Percentiles rank a stretch among this genome's conserved stretches.
Conservation (phyloP, 345 rosid genomes). For the Aquilaria sinensis region DNA sequence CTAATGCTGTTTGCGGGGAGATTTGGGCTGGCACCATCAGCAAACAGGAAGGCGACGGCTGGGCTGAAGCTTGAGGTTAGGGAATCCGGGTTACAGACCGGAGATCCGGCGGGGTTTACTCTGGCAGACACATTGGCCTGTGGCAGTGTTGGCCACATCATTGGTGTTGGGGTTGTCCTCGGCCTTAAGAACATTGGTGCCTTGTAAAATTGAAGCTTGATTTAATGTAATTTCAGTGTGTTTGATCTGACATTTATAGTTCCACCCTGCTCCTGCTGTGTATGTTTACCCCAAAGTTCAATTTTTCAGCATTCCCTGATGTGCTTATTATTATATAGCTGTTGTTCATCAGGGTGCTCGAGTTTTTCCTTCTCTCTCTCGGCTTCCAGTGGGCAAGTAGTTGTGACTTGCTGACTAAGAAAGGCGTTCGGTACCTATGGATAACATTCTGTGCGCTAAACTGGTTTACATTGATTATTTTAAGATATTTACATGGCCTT, state of each 20-base stretch:
- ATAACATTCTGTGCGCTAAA: too few species aligned
- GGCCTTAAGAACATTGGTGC: slow-evolving; percentile 87
- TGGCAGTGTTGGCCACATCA: slow-evolving; percentile 77
- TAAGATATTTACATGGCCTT: too few species aligned
- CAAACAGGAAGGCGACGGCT: slow-evolving; percentile 91
- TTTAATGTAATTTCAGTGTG: too few species aligned
- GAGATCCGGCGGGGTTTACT: slow-evolving; percentile 95
- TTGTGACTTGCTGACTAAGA: too few species aligned
- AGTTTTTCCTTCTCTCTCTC: too few species aligned
- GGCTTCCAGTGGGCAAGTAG: too few species aligned
- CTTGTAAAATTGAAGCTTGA: slow-evolving; percentile 27
- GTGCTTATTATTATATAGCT: background rate
- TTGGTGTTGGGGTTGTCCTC: slow-evolving; percentile 89
- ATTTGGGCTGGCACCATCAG: slow-evolving; percentile 95
- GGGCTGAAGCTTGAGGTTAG: slow-evolving; percentile 84
- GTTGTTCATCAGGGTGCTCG: too few species aligned
- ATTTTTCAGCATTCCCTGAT: background rate
- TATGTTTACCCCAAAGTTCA: background rate
- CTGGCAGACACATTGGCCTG: slow-evolving; percentile 98
- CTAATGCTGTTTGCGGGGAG: slow-evolving; percentile 93
- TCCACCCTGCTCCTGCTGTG: background rate
- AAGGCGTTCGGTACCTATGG: too few species aligned
- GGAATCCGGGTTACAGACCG: slow-evolving; percentile 87
- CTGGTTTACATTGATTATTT: too few species aligned
- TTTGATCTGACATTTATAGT: too few species aligned